Evolutionary conservation across 257 asterid genomes (phyloP).

Genomic region (Ilex asprella): DNA sequence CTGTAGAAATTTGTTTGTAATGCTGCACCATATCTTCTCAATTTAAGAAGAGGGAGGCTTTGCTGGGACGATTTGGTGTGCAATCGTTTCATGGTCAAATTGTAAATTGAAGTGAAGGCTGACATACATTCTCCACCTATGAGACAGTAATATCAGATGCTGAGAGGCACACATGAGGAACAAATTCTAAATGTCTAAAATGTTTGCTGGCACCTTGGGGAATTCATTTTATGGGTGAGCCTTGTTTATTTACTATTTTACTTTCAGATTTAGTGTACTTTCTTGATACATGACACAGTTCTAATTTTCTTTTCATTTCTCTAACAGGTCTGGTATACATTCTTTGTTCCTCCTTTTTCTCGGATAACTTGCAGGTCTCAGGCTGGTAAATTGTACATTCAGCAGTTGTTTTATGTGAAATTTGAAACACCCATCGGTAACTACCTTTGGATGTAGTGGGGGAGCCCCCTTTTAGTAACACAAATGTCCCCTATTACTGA

Average conservation of each 20-base stretch:
- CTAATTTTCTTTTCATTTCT: neutral
- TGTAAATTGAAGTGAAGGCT: neutral
- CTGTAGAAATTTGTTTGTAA: slow-evolving; percentile 6
- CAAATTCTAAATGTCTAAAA: neutral
- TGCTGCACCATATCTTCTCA: slow-evolving; percentile 12
- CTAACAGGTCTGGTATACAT: slow-evolving; percentile 7
- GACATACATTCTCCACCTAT: neutral
- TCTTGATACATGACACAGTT: neutral
- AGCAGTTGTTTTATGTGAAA: slow-evolving; percentile 14
- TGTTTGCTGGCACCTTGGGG: slow-evolving; percentile 19
- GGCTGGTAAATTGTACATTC: slow-evolving; percentile 24
- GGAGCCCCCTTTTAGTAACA: too few relatives aligned
- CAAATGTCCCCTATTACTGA: too few relatives aligned
- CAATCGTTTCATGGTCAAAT: neutral
- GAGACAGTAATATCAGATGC: slow-evolving; percentile 13
- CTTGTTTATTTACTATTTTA: slow-evolving; percentile 12
- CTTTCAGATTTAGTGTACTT: too few relatives aligned
- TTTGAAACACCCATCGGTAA: too few relatives aligned
- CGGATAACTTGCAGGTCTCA: slow-evolving; percentile 17
- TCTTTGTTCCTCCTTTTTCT: slow-evolving; percentile 9
- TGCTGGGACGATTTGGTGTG: neutral
- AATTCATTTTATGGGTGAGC: slow-evolving; percentile 27
- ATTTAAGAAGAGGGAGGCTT: slow-evolving; percentile 4
- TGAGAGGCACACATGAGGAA: slow-evolving; percentile 9
- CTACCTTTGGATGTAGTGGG: too few relatives aligned